Conservation (phyloP, 2,329 filamentous ascomycete species). For the Pseudogymnoascus sp. region DNA sequence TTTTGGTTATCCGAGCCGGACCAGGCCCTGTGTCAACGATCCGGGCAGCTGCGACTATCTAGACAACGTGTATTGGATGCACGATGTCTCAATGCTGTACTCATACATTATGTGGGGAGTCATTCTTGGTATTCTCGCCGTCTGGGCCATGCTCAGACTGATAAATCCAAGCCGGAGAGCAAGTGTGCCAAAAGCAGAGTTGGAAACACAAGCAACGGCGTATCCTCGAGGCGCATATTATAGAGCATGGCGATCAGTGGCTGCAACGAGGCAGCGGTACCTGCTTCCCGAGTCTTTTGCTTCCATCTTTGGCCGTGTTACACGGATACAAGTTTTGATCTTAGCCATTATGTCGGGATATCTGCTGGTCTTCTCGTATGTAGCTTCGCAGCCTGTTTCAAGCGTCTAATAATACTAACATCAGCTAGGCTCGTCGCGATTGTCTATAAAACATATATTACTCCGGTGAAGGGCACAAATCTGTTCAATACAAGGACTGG, state of each 20-base stretch:
- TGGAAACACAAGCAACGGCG: constrained; percentile 21
- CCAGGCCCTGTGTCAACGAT: constrained; percentile 52
- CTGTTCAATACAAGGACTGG: constrained; percentile 58
- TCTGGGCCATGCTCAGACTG: constrained; percentile 33
- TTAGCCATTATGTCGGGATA: constrained; percentile 54
- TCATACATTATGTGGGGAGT: constrained; percentile 51
- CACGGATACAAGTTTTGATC: constrained; percentile 59
- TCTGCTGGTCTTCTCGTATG: constrained; percentile 56
- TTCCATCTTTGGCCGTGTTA: constrained; percentile 59
- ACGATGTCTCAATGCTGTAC: constrained; percentile 50
- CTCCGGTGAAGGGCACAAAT: constrained; percentile 53
- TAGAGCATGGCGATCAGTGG: constrained; percentile 18
- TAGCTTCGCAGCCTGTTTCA: constrained; percentile 11
- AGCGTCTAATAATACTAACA: constrained; percentile 10
- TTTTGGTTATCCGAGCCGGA: constrained; percentile 51
- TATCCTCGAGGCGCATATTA: constrained; percentile 20
- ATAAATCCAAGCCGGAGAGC: constrained; percentile 20
- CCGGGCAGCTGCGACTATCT: constrained; percentile 52
- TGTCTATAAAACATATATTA: constrained; percentile 61
- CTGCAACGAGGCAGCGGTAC: constrained; percentile 29
- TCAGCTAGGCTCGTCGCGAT: constrained; percentile 53
- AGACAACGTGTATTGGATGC: constrained; percentile 47
- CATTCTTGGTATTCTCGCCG: constrained; percentile 40
- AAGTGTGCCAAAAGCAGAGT: constrained; percentile 21
- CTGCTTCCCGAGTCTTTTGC: constrained; percentile 55